Conservation (phyloP, 2,329 filamentous ascomycete genomes). For the Lasiodiplodia sp. region DNA sequence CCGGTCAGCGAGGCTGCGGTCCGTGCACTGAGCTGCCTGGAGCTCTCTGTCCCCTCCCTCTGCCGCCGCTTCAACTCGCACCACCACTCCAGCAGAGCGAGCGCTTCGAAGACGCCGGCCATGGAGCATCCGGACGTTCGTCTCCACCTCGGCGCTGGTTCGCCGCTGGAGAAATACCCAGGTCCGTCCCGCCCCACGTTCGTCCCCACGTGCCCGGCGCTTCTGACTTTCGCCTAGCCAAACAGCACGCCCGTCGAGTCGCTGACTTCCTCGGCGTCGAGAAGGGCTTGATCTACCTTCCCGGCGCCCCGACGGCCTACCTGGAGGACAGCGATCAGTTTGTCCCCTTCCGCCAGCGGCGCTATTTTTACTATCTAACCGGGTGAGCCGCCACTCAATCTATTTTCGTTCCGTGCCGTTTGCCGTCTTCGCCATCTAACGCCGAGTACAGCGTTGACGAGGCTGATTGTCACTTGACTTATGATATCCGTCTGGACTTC, state of each 20-base stretch:
- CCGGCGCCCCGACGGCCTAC: conserved; percentile 57
- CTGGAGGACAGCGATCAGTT: conserved; percentile 67
- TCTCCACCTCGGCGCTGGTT: conserved; percentile 44
- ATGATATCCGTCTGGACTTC: conserved; percentile 65
- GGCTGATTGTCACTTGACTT: conserved; percentile 63
- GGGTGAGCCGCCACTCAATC: conserved; percentile 46
- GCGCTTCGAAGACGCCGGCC: conserved; percentile 20
- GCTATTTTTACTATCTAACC: conserved; percentile 69
- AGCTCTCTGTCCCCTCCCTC: conserved; percentile 18
- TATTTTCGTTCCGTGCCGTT: conserved; percentile 3
- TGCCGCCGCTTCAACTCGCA: conserved; percentile 11
- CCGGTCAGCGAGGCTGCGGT: conserved; percentile 8
- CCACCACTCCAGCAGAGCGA: conserved; percentile 8
- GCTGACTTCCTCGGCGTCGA: conserved; percentile 44
- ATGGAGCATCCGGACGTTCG: conserved; percentile 40
- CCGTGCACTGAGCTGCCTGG: conserved; percentile 10
- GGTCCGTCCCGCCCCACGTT: conserved; percentile 38
- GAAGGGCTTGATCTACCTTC: conserved; percentile 63
- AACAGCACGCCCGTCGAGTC: conserved; percentile 50
- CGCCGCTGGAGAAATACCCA: conserved; percentile 49
- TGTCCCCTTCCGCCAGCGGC: conserved; percentile 63
- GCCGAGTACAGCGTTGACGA: conserved; percentile 50
- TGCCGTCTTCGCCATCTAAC: conserved; percentile 4
- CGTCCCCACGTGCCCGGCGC: conserved; percentile 10
- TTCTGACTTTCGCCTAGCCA: conserved; percentile 39